Conservation (phyloP, 2,329 filamentous ascomycete species). For the Pseudophaeomoniella oleicola region DNA sequence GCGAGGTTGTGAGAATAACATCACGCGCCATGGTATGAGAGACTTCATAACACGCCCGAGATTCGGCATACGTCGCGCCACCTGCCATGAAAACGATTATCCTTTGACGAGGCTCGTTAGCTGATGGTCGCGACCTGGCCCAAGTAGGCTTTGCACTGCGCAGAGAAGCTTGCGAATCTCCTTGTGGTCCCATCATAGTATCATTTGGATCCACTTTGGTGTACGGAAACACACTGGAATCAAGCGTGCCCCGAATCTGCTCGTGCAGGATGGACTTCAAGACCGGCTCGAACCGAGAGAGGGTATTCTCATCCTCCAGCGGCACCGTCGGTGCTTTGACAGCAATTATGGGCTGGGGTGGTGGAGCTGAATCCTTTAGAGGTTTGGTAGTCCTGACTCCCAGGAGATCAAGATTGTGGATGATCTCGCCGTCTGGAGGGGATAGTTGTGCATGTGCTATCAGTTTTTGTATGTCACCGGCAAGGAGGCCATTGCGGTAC, state of each 20-base stretch:
- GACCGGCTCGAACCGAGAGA: conserved; percentile 76
- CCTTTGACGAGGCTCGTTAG: conserved; percentile 70
- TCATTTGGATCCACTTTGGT: conserved; percentile 50
- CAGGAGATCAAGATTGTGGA: conserved; percentile 64
- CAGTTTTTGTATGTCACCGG: conserved; percentile 71
- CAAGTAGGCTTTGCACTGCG: conserved; percentile 88
- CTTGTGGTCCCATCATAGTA: conserved; percentile 25
- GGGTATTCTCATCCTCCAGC: conserved; percentile 58
- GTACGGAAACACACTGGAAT: conserved; percentile 54
- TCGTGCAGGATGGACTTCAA: conserved; percentile 74
- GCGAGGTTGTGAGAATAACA: conserved; percentile 74
- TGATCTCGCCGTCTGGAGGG: conserved; percentile 53
- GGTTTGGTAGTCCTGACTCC: conserved; percentile 58
- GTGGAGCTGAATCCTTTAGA: conserved; percentile 62
- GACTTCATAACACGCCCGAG: conserved; percentile 77
- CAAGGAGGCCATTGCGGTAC: conserved; percentile 71
- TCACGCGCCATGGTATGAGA: conserved; percentile 60
- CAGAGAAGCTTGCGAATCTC: conserved; percentile 56
- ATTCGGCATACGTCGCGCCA: conserved; percentile 85
- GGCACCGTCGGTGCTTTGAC: conserved; percentile 4
- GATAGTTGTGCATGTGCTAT: conserved; percentile 71
- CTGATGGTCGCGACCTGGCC: conserved; percentile 67
- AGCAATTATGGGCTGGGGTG: conserved; percentile 45
- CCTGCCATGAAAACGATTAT: conserved; percentile 91
- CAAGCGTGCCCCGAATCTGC: conserved; percentile 51